Evolutionary conservation across 2,329 filamentous ascomycete genomes (phyloP), one percentile per base, ranked within the genome.

Genomic region (Calycina marina): DNA sequence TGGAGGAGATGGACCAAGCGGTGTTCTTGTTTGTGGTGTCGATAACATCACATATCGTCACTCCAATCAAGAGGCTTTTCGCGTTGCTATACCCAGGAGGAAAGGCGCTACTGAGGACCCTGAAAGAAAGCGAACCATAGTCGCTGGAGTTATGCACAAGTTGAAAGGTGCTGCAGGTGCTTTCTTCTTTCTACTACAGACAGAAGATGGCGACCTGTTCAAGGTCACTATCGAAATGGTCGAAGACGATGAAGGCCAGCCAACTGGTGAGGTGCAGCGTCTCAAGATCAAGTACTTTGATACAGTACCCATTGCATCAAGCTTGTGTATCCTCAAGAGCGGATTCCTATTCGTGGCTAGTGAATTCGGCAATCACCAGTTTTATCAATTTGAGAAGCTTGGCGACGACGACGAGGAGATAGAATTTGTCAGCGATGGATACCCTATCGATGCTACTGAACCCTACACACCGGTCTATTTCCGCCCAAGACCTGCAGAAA

Each of bases 201-300:
- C 82, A 1, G 90, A 98, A 36, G 92, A 98, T 53, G 90, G 90
- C n/a, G 92, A 98, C 55, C 64, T 98, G 5, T 96, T 98, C 67
- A 96, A 96, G 55, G 70, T 96, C 30, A 94, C 79, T 1, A 75
- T 98, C 38, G 85, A 94, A 42, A 88, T 94, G 75, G 68, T 76
- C 6, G 78, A 86, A 45, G 82, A 93, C 46, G 71, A 77, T 1
- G 71, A 80, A 28, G 83, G 79, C 9, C 76, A 83, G 38, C 64
- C 77, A 1, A 88, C 81, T 1, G 79, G 80, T 17, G 82, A 90
- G 50, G 86, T 96, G 2, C 72, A 71, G 47, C 69, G 76, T 37
- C 62, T 98, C 36, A 90, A 84, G 55, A 82, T 99, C 58, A 94
- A 94, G 55, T 98, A 96, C 56, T 98, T 96, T 47, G 90, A 98